phyloP scores from a whole-genome alignment of 306 rosid genomes.

The Lagenaria siceraria region DNA sequence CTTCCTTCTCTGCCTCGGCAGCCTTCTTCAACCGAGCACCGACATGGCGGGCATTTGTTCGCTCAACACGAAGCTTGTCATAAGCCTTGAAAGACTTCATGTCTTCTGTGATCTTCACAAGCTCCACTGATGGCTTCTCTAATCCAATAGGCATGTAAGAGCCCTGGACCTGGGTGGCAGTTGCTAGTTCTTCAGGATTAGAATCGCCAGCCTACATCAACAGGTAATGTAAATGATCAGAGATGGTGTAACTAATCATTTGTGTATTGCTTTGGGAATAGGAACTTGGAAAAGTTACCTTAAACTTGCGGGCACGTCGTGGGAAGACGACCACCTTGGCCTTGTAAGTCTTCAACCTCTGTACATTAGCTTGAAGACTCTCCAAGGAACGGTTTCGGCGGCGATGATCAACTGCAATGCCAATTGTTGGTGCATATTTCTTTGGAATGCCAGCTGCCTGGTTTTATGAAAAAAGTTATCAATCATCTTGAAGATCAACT shows the following conservation, averaged over 20 bases:
- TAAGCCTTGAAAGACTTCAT: constrained; percentile 45
- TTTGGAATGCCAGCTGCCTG: constrained; percentile 53
- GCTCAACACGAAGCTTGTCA: constrained; percentile 38
- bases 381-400: constrained; percentile 39
- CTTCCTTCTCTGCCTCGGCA: constrained; percentile 59
- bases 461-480: background rate
- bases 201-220: constrained; percentile 47
- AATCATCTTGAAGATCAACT: background rate
- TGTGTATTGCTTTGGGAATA: background rate
- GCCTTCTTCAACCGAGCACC: constrained; percentile 47
- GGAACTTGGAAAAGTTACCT: constrained; percentile 16
- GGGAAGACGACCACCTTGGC: constrained; percentile 55
- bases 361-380: constrained; percentile 44
- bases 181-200: constrained; percentile 42
- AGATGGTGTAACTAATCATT: background rate
- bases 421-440: constrained; percentile 42
- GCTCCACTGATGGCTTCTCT: constrained; percentile 37
- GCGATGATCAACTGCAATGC: constrained; percentile 46
- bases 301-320: constrained; percentile 34
- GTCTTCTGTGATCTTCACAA: constrained; percentile 34
- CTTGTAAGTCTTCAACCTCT: constrained; percentile 49
- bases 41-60: constrained; percentile 24
- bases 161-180: constrained; percentile 49
- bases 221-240: background rate
- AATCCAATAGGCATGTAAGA: constrained; percentile 27